Evolutionary conservation across 192 early-diverging fungal species (phyloP).

Genomic region (Kickxella alabastrina): DNA sequence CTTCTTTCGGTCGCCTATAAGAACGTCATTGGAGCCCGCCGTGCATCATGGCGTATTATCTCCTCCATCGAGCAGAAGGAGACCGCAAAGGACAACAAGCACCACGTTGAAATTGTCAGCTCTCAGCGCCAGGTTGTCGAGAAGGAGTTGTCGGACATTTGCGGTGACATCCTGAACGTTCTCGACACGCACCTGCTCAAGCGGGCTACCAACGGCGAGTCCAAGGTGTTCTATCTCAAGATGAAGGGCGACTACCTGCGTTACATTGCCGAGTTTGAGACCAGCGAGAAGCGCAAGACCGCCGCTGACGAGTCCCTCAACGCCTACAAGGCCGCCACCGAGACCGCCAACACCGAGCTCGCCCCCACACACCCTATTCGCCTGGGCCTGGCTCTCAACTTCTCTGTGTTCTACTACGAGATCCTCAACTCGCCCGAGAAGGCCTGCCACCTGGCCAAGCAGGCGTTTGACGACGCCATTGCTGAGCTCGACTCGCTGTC

Average conservation of each 20-base stretch:
- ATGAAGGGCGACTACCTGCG: constrained; percentile 99
- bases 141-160: constrained; percentile 89
- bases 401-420: constrained; percentile 98
- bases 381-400: constrained; percentile 95
- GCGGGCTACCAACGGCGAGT: constrained; percentile 86
- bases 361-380: constrained; percentile 94
- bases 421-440: constrained; percentile 92
- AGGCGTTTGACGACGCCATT: constrained; percentile 95
- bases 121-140: constrained; percentile 92
- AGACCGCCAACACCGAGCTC: constrained; percentile 76
- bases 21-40: constrained; percentile 96
- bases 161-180: constrained; percentile 89
- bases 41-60: constrained; percentile 96
- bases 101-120: constrained; percentile 82
- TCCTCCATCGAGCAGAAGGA: constrained; percentile 97
- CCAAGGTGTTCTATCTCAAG: constrained; percentile 99
- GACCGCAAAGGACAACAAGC: constrained; percentile 77
- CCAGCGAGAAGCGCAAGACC: constrained; percentile 79
- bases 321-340: constrained; percentile 95
- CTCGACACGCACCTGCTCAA: constrained; percentile 85
- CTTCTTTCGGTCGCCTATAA: constrained; percentile 97
- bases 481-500: constrained; percentile 88
- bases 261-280: constrained; percentile 97
- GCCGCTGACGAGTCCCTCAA: constrained; percentile 85
- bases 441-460: constrained; percentile 88